Conservation (phyloP, 495 filamentous ascomycete species). For the Haplographium delicatum region DNA sequence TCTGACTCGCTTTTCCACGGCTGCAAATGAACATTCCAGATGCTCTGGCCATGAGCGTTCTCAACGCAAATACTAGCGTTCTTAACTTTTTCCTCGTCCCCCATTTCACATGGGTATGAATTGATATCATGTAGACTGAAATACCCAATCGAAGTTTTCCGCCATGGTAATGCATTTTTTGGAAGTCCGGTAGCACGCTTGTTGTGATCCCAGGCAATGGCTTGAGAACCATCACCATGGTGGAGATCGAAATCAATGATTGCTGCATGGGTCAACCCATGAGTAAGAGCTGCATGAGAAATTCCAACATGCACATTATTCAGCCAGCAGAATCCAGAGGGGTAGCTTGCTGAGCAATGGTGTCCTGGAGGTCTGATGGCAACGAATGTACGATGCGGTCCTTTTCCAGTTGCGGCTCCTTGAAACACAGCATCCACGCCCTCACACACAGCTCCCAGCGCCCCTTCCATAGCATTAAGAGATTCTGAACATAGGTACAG, state of each 20-base stretch:
- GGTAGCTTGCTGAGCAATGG: constrained; percentile 81
- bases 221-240: constrained; percentile 92
- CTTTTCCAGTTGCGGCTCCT: constrained; percentile 33
- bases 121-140: constrained; percentile 98
- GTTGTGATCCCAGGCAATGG: constrained; percentile 87
- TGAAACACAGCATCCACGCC: constrained; percentile 81
- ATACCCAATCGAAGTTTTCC: constrained; percentile 86
- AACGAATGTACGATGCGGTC: constrained; percentile 73
- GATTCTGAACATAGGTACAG: constrained; percentile 86
- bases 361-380: constrained; percentile 82
- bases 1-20: constrained; percentile 74
- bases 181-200: constrained; percentile 46
- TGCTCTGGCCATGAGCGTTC: constrained; percentile 81
- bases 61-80: constrained; percentile 91
- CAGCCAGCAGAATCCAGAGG: constrained; percentile 96
- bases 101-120: constrained; percentile 88
- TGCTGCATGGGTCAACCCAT: constrained; percentile 87
- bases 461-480: constrained; percentile 79
- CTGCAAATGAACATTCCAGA: constrained; percentile 95
- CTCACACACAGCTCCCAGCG: constrained; percentile 83
- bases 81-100: constrained; percentile 82
- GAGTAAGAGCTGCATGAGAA: constrained; percentile 72
- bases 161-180: constrained; percentile 63
- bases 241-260: constrained; percentile 98
- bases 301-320: constrained; percentile 98